Percentiles rank a stretch among this genome's conserved stretches.
Conservation (phyloP, 768 basidiomycete species). For the Termitomyces sp. region DNA sequence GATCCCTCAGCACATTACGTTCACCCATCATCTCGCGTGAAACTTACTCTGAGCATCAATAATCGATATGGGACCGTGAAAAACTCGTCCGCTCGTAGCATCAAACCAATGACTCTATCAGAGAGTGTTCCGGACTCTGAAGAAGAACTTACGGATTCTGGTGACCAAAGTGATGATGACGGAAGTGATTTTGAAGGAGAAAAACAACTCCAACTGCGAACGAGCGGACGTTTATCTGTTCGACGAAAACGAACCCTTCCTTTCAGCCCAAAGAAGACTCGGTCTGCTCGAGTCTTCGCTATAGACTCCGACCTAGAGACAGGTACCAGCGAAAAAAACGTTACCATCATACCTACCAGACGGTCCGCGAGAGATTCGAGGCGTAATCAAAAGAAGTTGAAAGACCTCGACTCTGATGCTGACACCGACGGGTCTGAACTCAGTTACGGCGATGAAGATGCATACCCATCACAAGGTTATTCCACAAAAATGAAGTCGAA, state of each 20-base stretch:
- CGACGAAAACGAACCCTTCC: slow-evolving; percentile 36
- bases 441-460: slow-evolving; percentile 27
- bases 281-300: slow-evolving; percentile 28
- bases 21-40: slow-evolving; percentile 55
- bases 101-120: slow-evolving; percentile 18
- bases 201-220: slow-evolving; percentile 14
- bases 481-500: slow-evolving; percentile 15
- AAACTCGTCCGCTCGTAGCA: slow-evolving; percentile 22
- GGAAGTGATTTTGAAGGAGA: slow-evolving; percentile 18
- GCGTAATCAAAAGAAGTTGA: slow-evolving; percentile 35
- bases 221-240: slow-evolving; percentile 18
- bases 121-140: slow-evolving; percentile 29
- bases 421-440: slow-evolving; percentile 25
- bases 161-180: slow-evolving; percentile 17
- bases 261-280: slow-evolving; percentile 65
- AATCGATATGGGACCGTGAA: slow-evolving; percentile 18
- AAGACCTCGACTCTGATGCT: slow-evolving; percentile 22
- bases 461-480: not conserved
- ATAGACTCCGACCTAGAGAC: slow-evolving; percentile 33
- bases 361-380: slow-evolving; percentile 55
- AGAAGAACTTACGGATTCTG: slow-evolving; percentile 22
- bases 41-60: slow-evolving; percentile 28
- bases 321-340: slow-evolving; percentile 18
- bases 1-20: slow-evolving; percentile 56
- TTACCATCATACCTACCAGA: slow-evolving; percentile 27